Evolutionary conservation across 1,139 yeast genomes (phyloP), one percentile per base, ranked within the genome.

Genomic region (Suhomyces bokatorum): DNA sequence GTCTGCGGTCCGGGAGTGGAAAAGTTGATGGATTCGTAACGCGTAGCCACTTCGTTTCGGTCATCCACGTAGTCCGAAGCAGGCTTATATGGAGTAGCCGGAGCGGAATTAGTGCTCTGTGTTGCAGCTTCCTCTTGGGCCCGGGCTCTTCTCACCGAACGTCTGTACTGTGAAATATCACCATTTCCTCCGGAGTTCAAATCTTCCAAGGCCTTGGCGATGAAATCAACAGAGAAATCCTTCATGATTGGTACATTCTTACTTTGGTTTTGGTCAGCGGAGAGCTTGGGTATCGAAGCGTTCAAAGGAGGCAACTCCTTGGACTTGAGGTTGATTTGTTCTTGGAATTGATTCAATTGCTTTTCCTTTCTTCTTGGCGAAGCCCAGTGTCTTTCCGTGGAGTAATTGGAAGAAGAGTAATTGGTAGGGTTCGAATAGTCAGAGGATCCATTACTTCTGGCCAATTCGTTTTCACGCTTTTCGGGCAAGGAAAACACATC

Each of bases 131-230:
- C 54, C 34, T 56, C 56, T 24, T 47, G 44, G 9, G 43, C 47
- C 37, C 54, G 57, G 8, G 62, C 62, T 12, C 55, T 43, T 35
- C 78, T 59, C 4, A 72, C 69, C 2, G 77, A 69, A 48, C 66
- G 59, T 50, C 78, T 62, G 56, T 64, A 75, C 49, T 65, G 70
- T 42, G 63, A 69, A 20, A 79, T 70, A 53, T 79, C 83, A 11
- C 85, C 85, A 53, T 80, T 72, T 0, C 85, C 84, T n/a, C 84
- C 85, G 3, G 77, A 66, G 56, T 83, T 83, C 55, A 86, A 71
- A 53, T 82, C 85, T 56, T 83, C 87, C 42, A 86, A 45, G 66
- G 90, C 68, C 73, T 83, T 57, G 65, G 83, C 70, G 67, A 74
- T 57, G 75, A 69, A 74, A 51, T 74, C 79, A 29, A 74, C 70